Base-by-base conservation (phyloP, 164 flowering plant genomes). In the Tetrastigma voinierianum region DNA sequence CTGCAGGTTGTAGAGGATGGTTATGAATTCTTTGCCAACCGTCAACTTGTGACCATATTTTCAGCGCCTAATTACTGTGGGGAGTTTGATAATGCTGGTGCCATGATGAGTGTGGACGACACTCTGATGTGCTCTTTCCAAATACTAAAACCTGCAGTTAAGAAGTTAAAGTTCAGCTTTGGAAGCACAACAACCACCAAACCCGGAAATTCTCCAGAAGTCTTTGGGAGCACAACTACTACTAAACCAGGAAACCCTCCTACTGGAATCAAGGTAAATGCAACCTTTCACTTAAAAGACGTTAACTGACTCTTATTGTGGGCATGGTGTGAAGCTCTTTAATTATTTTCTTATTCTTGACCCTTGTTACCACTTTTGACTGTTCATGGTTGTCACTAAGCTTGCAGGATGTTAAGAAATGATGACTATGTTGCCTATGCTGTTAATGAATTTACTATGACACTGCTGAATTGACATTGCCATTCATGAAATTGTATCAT, bases 21-120 rank as follows among this genome's bases (percentile, higher is more conserved):
- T 1, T 80, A 82, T 47, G 86, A 80, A 65, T 82, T 82, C 64
- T 82, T 82, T 72, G 81, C 84, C 43, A 61, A 78, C 44, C 68
- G 93, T 61, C 88, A 85, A 77, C 95, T 91, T 46, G 97, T 91
- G 46, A 91, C 95, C 18, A 81, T 91, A 83, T 91, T 91, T 75
- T 91, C 97, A 25, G 97, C 95, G 1, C 95, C 97, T 57, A 89
- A 91, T 74, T 89, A 89, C 65, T 84, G 91, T 79, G 97, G 97
- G 21, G 93, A 91, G 69, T 87, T 89, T 78, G 90, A 91, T 61
- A 91, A 91, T 74, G 89, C 90, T 55, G 95, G 97, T 72, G 96
- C 97, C 19, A 89, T 91, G 97, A 89, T 91, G 96, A 88, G 96
- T 74, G 91, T 91, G 72, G 97, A 89, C 75, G 93, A 89, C 14